Percentiles rank a stretch among this genome's conserved stretches.
Conservation (phyloP, 2,329 filamentous ascomycete genomes). For the Fusarium guadeloupense region DNA sequence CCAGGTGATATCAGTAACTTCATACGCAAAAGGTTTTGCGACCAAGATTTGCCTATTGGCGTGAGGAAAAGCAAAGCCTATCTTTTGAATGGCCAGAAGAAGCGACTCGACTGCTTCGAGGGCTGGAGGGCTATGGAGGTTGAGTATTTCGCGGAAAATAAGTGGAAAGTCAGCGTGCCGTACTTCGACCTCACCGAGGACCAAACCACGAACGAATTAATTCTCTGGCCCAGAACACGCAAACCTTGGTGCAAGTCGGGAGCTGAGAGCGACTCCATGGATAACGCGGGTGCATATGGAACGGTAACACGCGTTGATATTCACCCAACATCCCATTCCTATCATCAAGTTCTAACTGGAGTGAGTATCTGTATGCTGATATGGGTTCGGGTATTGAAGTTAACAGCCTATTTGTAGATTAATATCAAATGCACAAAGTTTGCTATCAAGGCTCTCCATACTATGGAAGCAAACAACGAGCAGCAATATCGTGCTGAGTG, state of each 20-base stretch:
- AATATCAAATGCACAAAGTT: neutral
- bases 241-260: neutral
- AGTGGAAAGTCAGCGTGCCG: neutral
- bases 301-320: neutral
- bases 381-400: neutral
- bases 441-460: conserved; percentile 10
- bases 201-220: neutral
- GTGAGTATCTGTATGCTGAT: neutral
- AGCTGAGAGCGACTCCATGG: neutral
- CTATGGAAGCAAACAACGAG: neutral
- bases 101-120: neutral
- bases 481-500: neutral
- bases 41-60: neutral
- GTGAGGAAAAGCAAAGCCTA: neutral
- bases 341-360: neutral
- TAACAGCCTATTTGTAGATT: neutral
- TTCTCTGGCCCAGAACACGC: neutral
- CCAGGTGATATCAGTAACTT: neutral
- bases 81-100: neutral
- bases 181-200: neutral
- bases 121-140: neutral
- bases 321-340: neutral
- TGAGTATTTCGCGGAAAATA: neutral
- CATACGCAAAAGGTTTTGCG: neutral
- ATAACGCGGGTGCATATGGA: neutral